These are phyloP conservation scores for Pseudovirgaria hyperparasitica DNA, from an alignment of 2,329 filamentous ascomycete species.

Conservation along the genomic window DNA sequence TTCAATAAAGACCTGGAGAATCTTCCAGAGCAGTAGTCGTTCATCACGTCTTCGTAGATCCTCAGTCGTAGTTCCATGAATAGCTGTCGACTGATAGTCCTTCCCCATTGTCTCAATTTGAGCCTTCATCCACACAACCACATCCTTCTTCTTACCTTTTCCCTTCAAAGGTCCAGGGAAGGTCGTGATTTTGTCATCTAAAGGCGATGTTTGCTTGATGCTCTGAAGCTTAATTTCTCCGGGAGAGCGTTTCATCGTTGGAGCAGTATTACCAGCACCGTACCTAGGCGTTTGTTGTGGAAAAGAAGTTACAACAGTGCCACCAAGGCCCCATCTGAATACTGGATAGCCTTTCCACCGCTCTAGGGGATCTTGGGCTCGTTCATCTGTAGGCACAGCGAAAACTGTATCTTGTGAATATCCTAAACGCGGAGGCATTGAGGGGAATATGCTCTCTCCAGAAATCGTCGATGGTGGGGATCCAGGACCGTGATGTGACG, in stretches of 20 bases:
- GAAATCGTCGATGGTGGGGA: slow-evolving; percentile 23
- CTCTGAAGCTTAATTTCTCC: slow-evolving; percentile 72
- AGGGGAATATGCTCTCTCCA: slow-evolving; percentile 10
- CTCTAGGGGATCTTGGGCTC: slow-evolving; percentile 59
- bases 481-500: slow-evolving; percentile 38
- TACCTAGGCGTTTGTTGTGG: slow-evolving; percentile 84
- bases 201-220: slow-evolving; percentile 59
- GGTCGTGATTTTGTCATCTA: slow-evolving; percentile 59
- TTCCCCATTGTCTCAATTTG: slow-evolving; percentile 65
- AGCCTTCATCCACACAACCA: slow-evolving; percentile 62
- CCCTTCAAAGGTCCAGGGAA: slow-evolving; percentile 84
- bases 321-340: slow-evolving; percentile 79
- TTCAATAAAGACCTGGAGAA: slow-evolving; percentile 70
- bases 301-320: slow-evolving; percentile 70
- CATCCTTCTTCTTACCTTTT: slow-evolving; percentile 94
- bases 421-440: slow-evolving; percentile 25
- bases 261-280: slow-evolving; percentile 55
- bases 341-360: slow-evolving; percentile 86
- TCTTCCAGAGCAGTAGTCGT: slow-evolving; percentile 74
- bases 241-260: slow-evolving; percentile 68
- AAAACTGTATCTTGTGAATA: slow-evolving; percentile 41
- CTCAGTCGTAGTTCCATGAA: slow-evolving; percentile 40
- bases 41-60: slow-evolving; percentile 63
- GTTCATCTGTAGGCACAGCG: slow-evolving; percentile 43
- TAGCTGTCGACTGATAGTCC: slow-evolving; percentile 27